Conservation (phyloP, 1,284 basidiomycete species). For the Rhodotorula sp. region DNA sequence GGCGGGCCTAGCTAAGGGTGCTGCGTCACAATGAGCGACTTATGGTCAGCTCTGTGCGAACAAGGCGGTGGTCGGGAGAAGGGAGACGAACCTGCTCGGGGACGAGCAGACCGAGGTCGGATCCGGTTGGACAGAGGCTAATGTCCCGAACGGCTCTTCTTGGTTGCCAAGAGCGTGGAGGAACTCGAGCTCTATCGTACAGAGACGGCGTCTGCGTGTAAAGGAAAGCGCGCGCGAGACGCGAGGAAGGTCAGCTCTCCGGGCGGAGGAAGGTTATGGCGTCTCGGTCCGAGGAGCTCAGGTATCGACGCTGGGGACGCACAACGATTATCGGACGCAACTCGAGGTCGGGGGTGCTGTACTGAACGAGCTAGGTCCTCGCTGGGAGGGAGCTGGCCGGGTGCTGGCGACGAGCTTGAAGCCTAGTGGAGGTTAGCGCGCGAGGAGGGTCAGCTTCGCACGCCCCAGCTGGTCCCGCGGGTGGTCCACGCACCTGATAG, state of each 20-base stretch:
- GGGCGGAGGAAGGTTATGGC: background rate
- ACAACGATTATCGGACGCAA: slow-evolving; percentile 11
- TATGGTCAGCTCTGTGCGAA: too few species aligned
- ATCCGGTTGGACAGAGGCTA: background rate
- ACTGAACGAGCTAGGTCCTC: background rate
- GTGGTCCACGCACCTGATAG: too few species aligned
- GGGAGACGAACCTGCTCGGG: too few species aligned
- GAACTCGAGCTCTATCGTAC: background rate
- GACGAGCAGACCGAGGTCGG: too few species aligned
- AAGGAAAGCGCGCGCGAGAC: background rate
- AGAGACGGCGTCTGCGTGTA: slow-evolving; percentile 1
- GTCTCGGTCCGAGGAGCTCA: background rate
- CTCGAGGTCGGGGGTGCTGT: background rate
- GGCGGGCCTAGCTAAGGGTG: background rate
- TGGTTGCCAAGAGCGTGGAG: background rate
- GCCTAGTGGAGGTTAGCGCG: too few species aligned
- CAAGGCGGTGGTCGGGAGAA: too few species aligned
- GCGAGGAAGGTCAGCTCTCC: background rate
- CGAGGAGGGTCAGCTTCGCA: too few species aligned
- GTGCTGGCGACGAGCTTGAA: too few species aligned
- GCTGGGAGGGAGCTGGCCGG: background rate
- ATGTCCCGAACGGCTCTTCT: background rate
- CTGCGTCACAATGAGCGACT: background rate
- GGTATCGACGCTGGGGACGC: background rate
- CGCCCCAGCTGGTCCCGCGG: too few species aligned